These are phyloP conservation scores for Haplosporangium gracile DNA, from an alignment of 192 early-diverging fungal species.

Conservation along the genomic window DNA sequence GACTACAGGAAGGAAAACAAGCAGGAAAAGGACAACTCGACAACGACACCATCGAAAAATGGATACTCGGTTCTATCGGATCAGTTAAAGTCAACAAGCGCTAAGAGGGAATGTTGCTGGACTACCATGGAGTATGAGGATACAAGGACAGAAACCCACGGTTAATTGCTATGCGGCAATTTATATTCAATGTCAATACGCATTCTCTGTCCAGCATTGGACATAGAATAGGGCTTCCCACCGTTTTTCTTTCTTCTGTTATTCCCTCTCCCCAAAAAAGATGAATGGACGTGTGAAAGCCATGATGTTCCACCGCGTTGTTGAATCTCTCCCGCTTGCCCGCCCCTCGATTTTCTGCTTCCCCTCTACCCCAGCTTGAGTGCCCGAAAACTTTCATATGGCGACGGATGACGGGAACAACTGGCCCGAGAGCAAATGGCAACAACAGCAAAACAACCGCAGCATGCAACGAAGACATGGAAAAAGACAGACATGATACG, in stretches of 20 bases:
- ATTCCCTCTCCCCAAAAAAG: not conserved
- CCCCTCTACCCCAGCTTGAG: not conserved
- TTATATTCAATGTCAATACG: not conserved
- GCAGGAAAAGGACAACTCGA: not conserved
- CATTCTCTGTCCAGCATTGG: not conserved
- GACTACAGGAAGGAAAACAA: not conserved
- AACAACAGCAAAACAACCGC: not conserved
- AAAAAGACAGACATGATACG: not conserved
- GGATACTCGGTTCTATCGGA: not conserved
- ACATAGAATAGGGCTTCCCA: not conserved
- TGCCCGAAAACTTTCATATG: constrained; percentile 8
- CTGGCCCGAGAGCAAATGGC: not conserved
- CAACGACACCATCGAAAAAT: not conserved
- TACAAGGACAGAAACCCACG: not conserved
- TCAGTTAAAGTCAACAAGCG: too few relatives aligned
- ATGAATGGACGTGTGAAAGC: not conserved
- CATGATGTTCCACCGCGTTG: constrained; percentile 9
- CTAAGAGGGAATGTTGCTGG: too few relatives aligned
- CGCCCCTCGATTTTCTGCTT: not conserved
- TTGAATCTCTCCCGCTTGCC: not conserved
- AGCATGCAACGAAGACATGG: not conserved
- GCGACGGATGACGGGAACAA: constrained; percentile 4
- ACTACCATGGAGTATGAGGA: not conserved
- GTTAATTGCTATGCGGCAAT: not conserved
- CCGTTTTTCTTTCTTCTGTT: not conserved